Evolutionary conservation across 2,329 filamentous ascomycete species (phyloP).

Genomic region (Huntiella decipiens): DNA sequence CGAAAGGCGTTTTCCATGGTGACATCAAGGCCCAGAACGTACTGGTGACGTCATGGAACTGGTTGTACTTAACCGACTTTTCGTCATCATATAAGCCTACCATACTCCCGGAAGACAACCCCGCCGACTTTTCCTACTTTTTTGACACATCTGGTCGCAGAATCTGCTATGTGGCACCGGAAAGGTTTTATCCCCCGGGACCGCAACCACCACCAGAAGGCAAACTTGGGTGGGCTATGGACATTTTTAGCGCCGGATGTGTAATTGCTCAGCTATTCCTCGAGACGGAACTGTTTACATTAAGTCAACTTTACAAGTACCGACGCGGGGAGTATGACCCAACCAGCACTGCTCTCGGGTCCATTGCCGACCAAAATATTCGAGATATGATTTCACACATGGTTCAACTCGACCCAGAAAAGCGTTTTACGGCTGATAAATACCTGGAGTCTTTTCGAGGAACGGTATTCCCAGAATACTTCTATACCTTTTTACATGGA

Average conservation of each 20-base stretch:
- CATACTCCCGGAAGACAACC: conserved; percentile 86
- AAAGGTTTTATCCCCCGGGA: conserved; percentile 62
- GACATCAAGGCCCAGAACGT: conserved; percentile 98
- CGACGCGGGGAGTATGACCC: conserved; percentile 85
- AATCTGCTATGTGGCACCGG: conserved; percentile 88
- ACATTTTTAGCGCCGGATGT: conserved; percentile 91
- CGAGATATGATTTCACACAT: conserved; percentile 84
- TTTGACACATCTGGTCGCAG: conserved; percentile 84
- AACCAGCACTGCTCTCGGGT: conserved; percentile 56
- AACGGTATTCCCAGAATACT: conserved; percentile 89
- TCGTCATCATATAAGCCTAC: conserved; percentile 90
- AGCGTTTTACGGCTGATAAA: conserved; percentile 80
- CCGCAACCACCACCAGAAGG: conserved; percentile 41
- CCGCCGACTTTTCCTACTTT: conserved; percentile 92
- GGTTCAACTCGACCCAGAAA: conserved; percentile 86
- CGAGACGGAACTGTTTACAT: conserved; percentile 89
- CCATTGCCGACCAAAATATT: conserved; percentile 74
- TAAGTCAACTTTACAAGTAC: conserved; percentile 91
- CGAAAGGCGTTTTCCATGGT: conserved; percentile 77
- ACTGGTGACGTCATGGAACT: conserved; percentile 96
- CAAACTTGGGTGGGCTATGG: conserved; percentile 79
- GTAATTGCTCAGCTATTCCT: conserved; percentile 93
- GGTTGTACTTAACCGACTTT: conserved; percentile 96
- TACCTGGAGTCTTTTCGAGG: conserved; percentile 82
- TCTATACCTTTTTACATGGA: conserved; percentile 92